Conservation (phyloP, 352 stramenopile species). For the Pythium plurisporium region DNA sequence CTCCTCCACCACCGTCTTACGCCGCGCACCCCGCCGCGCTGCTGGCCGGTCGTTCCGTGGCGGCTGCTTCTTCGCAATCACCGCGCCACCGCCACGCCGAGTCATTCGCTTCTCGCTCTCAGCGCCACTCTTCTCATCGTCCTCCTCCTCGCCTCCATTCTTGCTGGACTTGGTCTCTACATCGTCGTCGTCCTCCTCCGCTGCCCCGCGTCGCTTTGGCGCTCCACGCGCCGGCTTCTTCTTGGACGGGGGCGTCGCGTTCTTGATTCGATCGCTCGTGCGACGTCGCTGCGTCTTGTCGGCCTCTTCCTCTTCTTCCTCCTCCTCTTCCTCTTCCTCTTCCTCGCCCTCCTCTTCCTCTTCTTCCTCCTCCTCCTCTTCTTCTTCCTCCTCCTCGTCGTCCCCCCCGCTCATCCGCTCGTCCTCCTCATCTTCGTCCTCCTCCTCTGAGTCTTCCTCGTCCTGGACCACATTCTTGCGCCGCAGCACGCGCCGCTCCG, state of each 20-base stretch:
- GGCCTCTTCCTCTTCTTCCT: conserved; percentile 36
- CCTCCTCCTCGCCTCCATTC: conserved; percentile 8
- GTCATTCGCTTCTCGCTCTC: conserved; percentile 12
- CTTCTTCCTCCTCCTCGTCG: conserved; percentile 30
- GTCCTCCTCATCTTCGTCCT: conserved; percentile 19
- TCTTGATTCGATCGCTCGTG: conserved; percentile 21
- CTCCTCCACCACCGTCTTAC: conserved; percentile 18
- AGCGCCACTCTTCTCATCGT: conserved; percentile 3
- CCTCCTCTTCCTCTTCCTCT: conserved; percentile 40
- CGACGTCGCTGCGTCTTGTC: conserved; percentile 23
- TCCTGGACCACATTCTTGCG: conserved; percentile 76
- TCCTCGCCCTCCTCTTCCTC: conserved; percentile 35
- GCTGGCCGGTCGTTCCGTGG: not conserved
- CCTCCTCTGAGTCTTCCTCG: conserved; percentile 47
- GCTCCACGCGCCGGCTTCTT: conserved; percentile 15
- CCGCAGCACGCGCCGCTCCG: conserved; percentile 49
- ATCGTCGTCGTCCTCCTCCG: conserved; percentile 6
- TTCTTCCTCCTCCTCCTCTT: conserved; percentile 30
- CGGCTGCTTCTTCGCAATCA: not conserved
- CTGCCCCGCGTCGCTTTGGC: not conserved
- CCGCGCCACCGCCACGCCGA: conserved; percentile 5
- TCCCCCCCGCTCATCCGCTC: conserved; percentile 28
- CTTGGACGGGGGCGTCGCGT: conserved; percentile 12
- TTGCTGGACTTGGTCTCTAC: conserved; percentile 10
- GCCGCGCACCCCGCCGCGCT: conserved; percentile 1